Base-by-base conservation (phyloP, 2,329 filamentous ascomycete species). In the Fusarium zealandicum region DNA sequence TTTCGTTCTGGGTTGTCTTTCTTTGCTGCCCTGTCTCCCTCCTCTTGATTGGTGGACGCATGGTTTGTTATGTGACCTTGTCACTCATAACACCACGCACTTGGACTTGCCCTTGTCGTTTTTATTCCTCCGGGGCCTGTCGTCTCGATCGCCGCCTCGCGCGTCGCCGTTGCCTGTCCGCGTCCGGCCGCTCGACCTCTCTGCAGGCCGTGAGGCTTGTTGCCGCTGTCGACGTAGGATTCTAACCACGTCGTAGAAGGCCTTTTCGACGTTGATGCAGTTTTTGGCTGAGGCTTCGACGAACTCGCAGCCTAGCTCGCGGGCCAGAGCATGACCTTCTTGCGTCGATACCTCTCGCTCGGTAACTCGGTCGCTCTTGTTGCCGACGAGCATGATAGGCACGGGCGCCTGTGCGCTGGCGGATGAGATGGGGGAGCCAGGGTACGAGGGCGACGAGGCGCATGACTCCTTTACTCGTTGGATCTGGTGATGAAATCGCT, bases 241-340 rank as follows among this genome's bases (percentile, higher is more conserved):
- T 65, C 95, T 82, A 48, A 98, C 95, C 7, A 99, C 95, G 71
- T 99, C 95, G 76, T 96, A 98, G 72, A 99, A 98, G 27, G 92
- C 93, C 81, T 96, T 98, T 75, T 96, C 95, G 47, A 97, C 93
- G 70, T 98, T 97, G 80, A 97, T 92, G 78, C 93, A 96, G 73
- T 96, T 97, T 80, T 97, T 97, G 30, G 93, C 93, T 6, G 93
- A 97, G 2, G 93, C 93, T 75, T 98, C 93, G 66, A 97, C 92
- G 68, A 98, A 98, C 67, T 97, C 93, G 77, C 95, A 98, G 59
- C 92, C 92, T 32, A 99, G 80, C 69, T 97, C 92, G 69, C 93
- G 90, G 49, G 95, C 93, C 32, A 98, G 79, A 45, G 93, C 92
- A 64, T 92, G 90, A 13, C 95, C 95, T 77, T 99, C 95, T 75